A percentile compares a stretch with the other conserved stretches of the same genome.
These are phyloP conservation scores for Cornus florida DNA, from an alignment of 148 eudicot genomes.

Conservation along the genomic window DNA sequence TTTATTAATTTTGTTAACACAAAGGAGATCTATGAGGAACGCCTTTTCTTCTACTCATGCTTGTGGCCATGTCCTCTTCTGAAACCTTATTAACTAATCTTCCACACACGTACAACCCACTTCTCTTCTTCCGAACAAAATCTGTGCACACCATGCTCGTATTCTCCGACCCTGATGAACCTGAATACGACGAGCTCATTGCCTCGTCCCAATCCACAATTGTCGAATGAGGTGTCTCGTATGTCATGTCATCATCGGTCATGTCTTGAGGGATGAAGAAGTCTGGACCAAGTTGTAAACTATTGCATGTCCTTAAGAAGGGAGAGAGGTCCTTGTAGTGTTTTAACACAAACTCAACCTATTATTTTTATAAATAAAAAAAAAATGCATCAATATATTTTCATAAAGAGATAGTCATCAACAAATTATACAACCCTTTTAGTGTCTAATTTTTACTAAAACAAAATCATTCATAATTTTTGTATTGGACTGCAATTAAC, in stretches of 20 bases:
- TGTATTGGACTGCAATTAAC: background rate
- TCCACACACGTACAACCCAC: slow-evolving; percentile 64
- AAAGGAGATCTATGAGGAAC: slow-evolving; percentile 92
- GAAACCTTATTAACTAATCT: slow-evolving; percentile 52
- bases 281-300: slow-evolving; percentile 78
- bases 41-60: slow-evolving; percentile 93
- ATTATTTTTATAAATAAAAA: background rate
- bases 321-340: slow-evolving; percentile 82
- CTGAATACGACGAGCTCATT: slow-evolving; percentile 55
- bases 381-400: too few species aligned
- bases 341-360: slow-evolving; percentile 87
- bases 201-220: slow-evolving; percentile 74
- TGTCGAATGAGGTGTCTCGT: slow-evolving; percentile 68
- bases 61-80: slow-evolving; percentile 88
- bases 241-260: slow-evolving; percentile 71
- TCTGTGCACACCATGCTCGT: slow-evolving; percentile 59
- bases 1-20: slow-evolving; percentile 33
- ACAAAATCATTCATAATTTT: background rate
- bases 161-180: slow-evolving; percentile 77
- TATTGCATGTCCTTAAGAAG: slow-evolving; percentile 69
- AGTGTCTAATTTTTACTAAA: background rate
- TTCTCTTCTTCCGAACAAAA: slow-evolving; percentile 80
- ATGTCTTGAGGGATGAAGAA: slow-evolving; percentile 87
- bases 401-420: too few species aligned
- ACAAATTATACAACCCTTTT: background rate